Evolutionary conservation across 352 stramenopile species (phyloP).

Genomic region (Phytophthora pseudosyringae): DNA sequence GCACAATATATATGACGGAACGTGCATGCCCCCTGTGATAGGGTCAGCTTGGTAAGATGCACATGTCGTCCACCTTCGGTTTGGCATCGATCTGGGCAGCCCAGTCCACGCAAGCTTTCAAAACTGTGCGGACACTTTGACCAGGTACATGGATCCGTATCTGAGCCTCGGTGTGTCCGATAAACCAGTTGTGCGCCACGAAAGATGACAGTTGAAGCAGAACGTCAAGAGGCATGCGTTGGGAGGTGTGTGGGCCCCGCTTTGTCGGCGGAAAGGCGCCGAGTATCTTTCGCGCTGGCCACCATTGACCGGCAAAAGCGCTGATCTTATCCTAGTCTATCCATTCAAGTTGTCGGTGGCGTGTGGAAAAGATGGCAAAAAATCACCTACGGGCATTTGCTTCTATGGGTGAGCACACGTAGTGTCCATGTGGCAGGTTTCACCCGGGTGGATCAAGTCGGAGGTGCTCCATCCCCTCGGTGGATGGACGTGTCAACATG

Average conservation of each 20-base stretch:
- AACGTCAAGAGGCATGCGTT: too few relatives aligned
- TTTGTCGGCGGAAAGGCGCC: neutral
- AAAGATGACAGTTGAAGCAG: constrained; percentile 14
- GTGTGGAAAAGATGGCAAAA: constrained; percentile 1
- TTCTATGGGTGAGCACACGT: constrained; percentile 1
- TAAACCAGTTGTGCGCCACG: constrained; percentile 9
- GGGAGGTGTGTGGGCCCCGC: too few relatives aligned
- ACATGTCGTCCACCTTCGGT: neutral
- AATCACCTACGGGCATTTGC: neutral
- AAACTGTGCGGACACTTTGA: constrained; percentile 18
- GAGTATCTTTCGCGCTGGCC: constrained; percentile 19
- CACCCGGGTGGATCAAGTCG: neutral
- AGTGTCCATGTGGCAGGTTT: constrained; percentile 10
- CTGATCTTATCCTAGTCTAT: constrained; percentile 20
- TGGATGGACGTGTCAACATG: neutral
- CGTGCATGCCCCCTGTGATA: too few relatives aligned
- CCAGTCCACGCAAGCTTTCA: constrained; percentile 1
- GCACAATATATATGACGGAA: too few relatives aligned
- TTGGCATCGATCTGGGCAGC: constrained; percentile 18
- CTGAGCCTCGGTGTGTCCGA: constrained; percentile 1
- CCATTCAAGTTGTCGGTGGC: constrained; percentile 6
- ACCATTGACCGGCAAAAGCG: too few relatives aligned
- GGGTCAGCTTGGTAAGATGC: too few relatives aligned
- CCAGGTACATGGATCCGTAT: constrained; percentile 1
- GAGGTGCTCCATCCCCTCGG: neutral